Conservation (phyloP, 2,329 filamentous ascomycete genomes). For the Pyrenophora teres region DNA sequence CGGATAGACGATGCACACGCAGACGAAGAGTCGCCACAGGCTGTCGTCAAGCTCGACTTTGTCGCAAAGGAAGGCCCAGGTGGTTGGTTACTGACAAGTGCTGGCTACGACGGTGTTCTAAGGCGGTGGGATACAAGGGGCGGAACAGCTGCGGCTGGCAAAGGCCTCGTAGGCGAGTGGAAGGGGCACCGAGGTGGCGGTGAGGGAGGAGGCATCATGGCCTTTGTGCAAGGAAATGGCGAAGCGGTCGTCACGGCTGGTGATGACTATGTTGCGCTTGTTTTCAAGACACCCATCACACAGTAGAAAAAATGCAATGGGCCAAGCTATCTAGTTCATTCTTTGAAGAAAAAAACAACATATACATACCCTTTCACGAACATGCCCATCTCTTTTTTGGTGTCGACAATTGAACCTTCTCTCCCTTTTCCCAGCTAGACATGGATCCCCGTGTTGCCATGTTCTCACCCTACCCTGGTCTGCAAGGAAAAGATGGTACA, state of each 20-base stretch:
- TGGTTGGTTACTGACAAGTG: conserved; percentile 78
- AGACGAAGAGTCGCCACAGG: conserved; percentile 70
- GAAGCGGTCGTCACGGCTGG: conserved; percentile 84
- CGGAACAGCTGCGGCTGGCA: conserved; percentile 67
- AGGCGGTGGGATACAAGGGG: conserved; percentile 82
- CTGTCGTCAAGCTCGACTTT: conserved; percentile 93
- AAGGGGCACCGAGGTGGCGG: conserved; percentile 83
- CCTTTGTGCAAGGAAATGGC: conserved; percentile 82
- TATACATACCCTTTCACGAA: background rate
- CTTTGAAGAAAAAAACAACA: background rate
- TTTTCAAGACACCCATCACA: conserved; percentile 32
- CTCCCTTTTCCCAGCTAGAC: background rate
- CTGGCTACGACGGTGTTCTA: conserved; percentile 90
- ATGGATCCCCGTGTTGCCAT: too few species aligned
- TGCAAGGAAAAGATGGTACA: too few species aligned
- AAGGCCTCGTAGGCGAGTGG: conserved; percentile 83
- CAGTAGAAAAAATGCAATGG: background rate
- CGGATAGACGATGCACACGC: conserved; percentile 83
- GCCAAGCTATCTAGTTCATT: too few species aligned
- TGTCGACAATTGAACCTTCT: too few species aligned
- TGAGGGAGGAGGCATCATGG: conserved; percentile 85
- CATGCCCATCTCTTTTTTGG: background rate
- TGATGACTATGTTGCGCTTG: conserved; percentile 65
- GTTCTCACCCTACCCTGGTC: too few species aligned
- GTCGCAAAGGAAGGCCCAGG: conserved; percentile 56